These are phyloP conservation scores for Acer yangbiense DNA, from an alignment of 345 rosid genomes.

Conservation along the genomic window DNA sequence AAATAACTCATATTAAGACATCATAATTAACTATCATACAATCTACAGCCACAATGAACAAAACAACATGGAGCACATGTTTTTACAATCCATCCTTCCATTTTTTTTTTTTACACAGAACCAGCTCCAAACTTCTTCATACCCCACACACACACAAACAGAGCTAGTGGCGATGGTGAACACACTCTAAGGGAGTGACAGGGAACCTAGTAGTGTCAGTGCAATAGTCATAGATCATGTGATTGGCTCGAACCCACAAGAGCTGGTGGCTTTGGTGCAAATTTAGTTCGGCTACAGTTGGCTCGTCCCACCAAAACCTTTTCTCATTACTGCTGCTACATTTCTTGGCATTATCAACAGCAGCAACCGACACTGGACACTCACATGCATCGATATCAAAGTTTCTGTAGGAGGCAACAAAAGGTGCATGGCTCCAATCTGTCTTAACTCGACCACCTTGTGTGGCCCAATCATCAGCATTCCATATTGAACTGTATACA, in stretches of 20 bases:
- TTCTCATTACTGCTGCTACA: conserved; percentile 61
- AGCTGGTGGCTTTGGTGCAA: conserved; percentile 95
- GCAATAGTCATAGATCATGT: conserved; percentile 92
- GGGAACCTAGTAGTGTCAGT: conserved; percentile 75
- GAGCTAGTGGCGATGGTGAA: conserved; percentile 75
- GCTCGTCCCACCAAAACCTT: conserved; percentile 94
- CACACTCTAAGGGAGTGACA: conserved; percentile 77
- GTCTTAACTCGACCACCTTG: conserved; percentile 96
- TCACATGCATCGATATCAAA: conserved; percentile 87
- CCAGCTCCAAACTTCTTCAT: neutral
- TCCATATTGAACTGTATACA: conserved; percentile 97
- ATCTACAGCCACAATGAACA: conserved; percentile 1
- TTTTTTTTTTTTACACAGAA: neutral
- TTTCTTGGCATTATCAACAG: conserved; percentile 48
- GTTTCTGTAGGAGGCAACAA: conserved; percentile 77
- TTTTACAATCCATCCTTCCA: neutral
- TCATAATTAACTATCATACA: neutral
- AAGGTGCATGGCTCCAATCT: conserved; percentile 96
- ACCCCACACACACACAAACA: neutral
- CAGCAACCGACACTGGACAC: conserved; percentile 44
- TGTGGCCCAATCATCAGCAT: conserved; percentile 99
- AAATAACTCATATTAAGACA: neutral
- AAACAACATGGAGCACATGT: conserved; percentile 42
- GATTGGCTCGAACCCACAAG: conserved; percentile 88
- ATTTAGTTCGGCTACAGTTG: conserved; percentile 66